These are phyloP conservation scores for Paramyrothecium roridum DNA, from an alignment of 2,329 filamentous ascomycete species.

Conservation along the genomic window DNA sequence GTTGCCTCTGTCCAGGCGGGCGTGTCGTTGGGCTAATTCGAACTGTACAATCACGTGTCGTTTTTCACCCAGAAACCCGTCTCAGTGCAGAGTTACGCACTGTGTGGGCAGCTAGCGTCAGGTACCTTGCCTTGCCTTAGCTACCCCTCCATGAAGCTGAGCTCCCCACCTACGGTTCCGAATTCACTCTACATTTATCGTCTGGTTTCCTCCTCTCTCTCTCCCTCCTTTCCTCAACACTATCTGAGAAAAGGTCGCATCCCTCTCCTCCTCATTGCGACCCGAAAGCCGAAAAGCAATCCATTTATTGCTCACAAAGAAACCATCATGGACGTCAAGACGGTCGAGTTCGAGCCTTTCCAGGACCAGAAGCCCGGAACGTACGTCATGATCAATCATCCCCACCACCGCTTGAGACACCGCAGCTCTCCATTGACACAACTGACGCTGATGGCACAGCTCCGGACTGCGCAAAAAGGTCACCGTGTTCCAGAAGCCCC, in stretches of 20 bases:
- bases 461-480: constrained; percentile 99
- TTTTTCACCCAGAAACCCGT: too few relatives aligned
- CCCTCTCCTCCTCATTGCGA: constrained; percentile 4
- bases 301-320: not conserved
- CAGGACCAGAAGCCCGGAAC: constrained; percentile 98
- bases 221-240: not conserved
- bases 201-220: constrained; percentile 6
- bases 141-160: constrained; percentile 22
- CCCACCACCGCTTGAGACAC: constrained; percentile 13
- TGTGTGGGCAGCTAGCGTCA: not conserved
- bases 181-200: constrained; percentile 15
- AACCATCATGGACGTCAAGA: constrained; percentile 65
- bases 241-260: not conserved
- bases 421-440: constrained; percentile 8
- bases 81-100: too few relatives aligned
- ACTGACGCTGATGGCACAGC: constrained; percentile 41
- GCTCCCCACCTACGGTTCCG: constrained; percentile 11
- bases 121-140: constrained; percentile 3
- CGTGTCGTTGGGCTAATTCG: too few relatives aligned
- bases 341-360: constrained; percentile 80
- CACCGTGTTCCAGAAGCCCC: constrained; percentile 88
- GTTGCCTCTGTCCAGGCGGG: too few relatives aligned
- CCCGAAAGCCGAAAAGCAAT: not conserved
- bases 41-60: too few relatives aligned
- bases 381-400: constrained; percentile 58